phyloP scores from a whole-genome alignment of 176 grass and related monocot species.

The Carex kokanica region DNA sequence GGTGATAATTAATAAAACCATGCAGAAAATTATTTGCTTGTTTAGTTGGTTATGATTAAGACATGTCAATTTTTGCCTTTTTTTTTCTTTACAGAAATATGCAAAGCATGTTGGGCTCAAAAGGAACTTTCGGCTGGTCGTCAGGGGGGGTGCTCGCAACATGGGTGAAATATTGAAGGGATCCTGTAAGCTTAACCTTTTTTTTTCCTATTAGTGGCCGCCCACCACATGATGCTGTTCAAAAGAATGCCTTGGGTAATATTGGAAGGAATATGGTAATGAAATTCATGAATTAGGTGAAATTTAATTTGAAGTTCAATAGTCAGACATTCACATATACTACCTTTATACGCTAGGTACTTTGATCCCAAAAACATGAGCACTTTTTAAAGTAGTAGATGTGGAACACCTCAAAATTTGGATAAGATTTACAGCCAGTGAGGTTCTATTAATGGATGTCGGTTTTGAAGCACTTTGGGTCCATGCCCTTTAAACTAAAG shows the following conservation, averaged over 20 bases:
- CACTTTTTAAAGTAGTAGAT: not conserved
- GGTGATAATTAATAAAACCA: not conserved
- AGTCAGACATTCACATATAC: not conserved
- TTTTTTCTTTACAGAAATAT: conserved; percentile 69
- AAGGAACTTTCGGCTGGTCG: conserved; percentile 93
- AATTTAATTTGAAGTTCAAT: not conserved
- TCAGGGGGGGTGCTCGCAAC: conserved; percentile 91
- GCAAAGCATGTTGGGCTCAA: conserved; percentile 91
- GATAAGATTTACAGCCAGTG: not conserved
- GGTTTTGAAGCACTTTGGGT: not conserved
- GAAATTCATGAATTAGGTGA: not conserved
- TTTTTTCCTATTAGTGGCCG: conserved; percentile 22
- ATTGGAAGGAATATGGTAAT: not conserved
- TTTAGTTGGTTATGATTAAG: not conserved
- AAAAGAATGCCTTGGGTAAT: not conserved
- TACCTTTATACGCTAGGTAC: not conserved
- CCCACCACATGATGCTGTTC: not conserved
- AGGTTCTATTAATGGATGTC: not conserved
- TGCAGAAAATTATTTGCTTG: not conserved
- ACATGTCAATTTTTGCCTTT: not conserved
- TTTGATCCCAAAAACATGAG: not conserved
- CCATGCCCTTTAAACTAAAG: not conserved
- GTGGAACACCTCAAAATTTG: not conserved
- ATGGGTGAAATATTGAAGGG: conserved; percentile 94
- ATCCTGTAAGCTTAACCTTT: conserved; percentile 77